These are phyloP conservation scores for Rauvolfia tetraphylla DNA, from an alignment of 257 asterid genomes.

Conservation along the genomic window DNA sequence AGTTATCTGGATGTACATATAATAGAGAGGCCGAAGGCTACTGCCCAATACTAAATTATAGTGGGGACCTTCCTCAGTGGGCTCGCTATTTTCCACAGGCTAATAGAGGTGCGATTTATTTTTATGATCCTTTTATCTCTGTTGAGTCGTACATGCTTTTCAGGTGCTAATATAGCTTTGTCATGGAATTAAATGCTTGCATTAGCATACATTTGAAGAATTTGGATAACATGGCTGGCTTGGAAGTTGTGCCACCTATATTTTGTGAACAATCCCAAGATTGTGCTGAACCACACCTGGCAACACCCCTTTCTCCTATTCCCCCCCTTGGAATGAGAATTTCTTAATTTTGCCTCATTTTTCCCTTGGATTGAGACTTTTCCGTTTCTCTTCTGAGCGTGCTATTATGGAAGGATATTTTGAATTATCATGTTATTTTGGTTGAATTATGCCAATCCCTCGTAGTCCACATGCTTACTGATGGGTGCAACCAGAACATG, in stretches of 20 bases:
- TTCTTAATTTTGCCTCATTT: not conserved
- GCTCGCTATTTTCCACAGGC: constrained; percentile 90
- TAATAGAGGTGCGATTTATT: constrained; percentile 55
- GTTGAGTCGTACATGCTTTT: not conserved
- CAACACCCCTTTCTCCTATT: not conserved
- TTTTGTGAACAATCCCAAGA: not conserved
- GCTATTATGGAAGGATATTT: not conserved
- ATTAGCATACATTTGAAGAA: not conserved
- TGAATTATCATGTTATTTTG: not conserved
- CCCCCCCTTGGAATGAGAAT: not conserved
- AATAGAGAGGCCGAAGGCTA: constrained; percentile 97
- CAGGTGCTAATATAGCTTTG: not conserved
- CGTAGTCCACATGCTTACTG: not conserved
- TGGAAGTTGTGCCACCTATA: not conserved
- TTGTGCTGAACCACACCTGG: not conserved
- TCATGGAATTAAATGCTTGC: not conserved
- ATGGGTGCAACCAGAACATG: not conserved
- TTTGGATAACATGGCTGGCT: not conserved
- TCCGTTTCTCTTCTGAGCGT: not conserved
- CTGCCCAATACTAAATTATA: constrained; percentile 85
- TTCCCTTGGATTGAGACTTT: not conserved
- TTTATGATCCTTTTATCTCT: not conserved
- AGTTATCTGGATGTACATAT: constrained; percentile 87
- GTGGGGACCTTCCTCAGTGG: constrained; percentile 95
- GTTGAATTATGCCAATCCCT: not conserved